Evolutionary conservation across 2,329 filamentous ascomycete genomes (phyloP), one percentile per base, ranked within the genome.

Genomic region (Botrytis paeoniae): DNA sequence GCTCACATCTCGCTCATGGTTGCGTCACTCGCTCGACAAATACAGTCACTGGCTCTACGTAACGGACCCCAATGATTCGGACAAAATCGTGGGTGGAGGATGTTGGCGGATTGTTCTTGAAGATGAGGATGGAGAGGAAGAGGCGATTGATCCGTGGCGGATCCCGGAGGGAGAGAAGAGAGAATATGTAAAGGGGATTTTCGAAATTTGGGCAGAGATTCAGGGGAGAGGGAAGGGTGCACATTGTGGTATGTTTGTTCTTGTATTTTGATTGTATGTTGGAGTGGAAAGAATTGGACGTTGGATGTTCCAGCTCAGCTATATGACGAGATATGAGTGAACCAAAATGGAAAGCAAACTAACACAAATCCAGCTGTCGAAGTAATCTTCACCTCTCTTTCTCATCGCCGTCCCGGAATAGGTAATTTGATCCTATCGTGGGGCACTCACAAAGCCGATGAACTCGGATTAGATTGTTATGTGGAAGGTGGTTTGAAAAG

Each of bases 11-110:
- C 51, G 25, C 5, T n/a, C 10, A n/a, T 29, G 51, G 25, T 7
- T n/a, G 10, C 25, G 12, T 54, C 25, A 54, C 51, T 54, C 51
- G 14, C 25, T 54, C 6, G 25, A 29, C 2, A 16, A 54, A 12
- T n/a, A n/a, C 14, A 29, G 25, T n/a, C 48, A 29, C 12, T 29
- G 10, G 25, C 1, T 54, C 0, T 6, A 54, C 10, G 51, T 29
- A 2, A 14, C 25, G 0, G 51, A 54, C 1, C 0, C 10, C 14
- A 16, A 29, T 1, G 25, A n/a, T n/a, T 12, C 4, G 2, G 51
- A n/a, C 12, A 29, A 14, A 29, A 14, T 54, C 4, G 12, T 7
- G 1, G 51, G 51, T n/a, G 25, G 1, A 20, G 51, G 51, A 14
- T 54, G 5, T 54, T 54, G 10, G 25, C 4, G 5, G 2, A 29